Evolutionary conservation across 2,329 filamentous ascomycete species (phyloP).

Genomic region (Diaporthe amygdali): DNA sequence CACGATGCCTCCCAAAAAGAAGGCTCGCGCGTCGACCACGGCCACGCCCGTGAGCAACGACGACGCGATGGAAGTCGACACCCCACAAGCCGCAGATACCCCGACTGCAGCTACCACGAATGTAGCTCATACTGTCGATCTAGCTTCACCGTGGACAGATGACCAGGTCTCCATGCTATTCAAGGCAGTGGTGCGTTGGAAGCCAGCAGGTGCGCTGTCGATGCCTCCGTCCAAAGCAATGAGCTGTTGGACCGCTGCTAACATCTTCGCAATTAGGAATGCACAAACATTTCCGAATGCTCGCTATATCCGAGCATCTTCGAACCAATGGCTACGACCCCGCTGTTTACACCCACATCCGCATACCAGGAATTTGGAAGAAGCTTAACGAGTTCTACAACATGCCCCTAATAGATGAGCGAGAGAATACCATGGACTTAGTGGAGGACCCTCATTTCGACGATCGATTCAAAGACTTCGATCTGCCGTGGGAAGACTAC

Average conservation of each 20-base stretch:
- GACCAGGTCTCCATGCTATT: constrained; percentile 93
- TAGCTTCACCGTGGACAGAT: constrained; percentile 86
- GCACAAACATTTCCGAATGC: constrained; percentile 93
- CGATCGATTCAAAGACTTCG: constrained; percentile 70
- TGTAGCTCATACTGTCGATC: constrained; percentile 45
- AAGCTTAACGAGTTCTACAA: constrained; percentile 87
- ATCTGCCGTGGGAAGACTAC: constrained; percentile 58
- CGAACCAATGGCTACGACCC: constrained; percentile 81
- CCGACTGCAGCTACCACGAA: constrained; percentile 45
- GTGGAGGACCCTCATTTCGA: constrained; percentile 61
- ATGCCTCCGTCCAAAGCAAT: neutral
- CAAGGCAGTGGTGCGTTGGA: constrained; percentile 92
- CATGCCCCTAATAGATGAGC: constrained; percentile 83
- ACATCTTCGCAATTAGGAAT: constrained; percentile 62
- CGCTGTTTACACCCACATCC: constrained; percentile 75
- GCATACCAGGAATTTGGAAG: constrained; percentile 88
- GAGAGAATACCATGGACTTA: constrained; percentile 67
- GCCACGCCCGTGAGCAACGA: constrained; percentile 57
- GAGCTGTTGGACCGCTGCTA: constrained; percentile 13
- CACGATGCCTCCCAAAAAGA: constrained; percentile 68
- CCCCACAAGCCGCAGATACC: constrained; percentile 59
- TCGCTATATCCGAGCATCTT: constrained; percentile 81
- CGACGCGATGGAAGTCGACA: constrained; percentile 66
- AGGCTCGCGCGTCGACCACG: constrained; percentile 57
- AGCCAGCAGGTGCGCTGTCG: constrained; percentile 76